Conservation (phyloP, 1,139 yeast genomes). For the Diutina ranongensis region DNA sequence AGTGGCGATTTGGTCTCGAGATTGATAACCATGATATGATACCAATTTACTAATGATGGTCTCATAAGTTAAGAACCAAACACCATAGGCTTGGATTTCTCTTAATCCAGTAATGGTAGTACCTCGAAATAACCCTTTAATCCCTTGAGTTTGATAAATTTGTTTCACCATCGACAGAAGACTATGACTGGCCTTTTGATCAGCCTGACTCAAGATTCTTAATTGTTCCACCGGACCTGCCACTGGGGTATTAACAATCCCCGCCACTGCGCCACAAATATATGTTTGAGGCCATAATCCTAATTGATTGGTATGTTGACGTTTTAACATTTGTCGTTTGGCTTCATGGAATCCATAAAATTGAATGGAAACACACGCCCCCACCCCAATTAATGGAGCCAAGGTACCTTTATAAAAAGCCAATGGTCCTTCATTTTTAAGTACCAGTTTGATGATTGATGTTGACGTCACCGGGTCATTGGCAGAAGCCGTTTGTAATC, state of each 20-base stretch:
- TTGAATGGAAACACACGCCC: conserved; percentile 64
- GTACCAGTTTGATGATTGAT: conserved; percentile 40
- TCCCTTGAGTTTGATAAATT: conserved; percentile 38
- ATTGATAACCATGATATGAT: conserved; percentile 20
- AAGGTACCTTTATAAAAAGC: conserved; percentile 48
- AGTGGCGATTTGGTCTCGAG: conserved; percentile 45
- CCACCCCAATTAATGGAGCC: conserved; percentile 45
- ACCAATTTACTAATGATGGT: conserved; percentile 35
- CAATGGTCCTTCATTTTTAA: conserved; percentile 47
- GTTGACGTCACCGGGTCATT: conserved; percentile 14
- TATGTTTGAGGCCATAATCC: conserved; percentile 54
- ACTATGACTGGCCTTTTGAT: conserved; percentile 38
- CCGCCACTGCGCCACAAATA: conserved; percentile 66
- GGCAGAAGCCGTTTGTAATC: conserved; percentile 49
- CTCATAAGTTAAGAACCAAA: conserved; percentile 72
- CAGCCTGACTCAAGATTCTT: conserved; percentile 60
- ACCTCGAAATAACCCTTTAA: conserved; percentile 50
- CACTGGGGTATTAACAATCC: conserved; percentile 62
- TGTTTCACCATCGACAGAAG: conserved; percentile 25
- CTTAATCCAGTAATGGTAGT: conserved; percentile 46
- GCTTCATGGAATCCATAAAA: conserved; percentile 74
- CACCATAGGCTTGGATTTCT: conserved; percentile 74
- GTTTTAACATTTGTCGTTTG: conserved; percentile 42
- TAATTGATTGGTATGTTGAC: conserved; percentile 16
- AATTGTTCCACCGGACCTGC: conserved; percentile 70